Base-by-base conservation (phyloP, 1,139 yeast species). In the Pneumocystis murina region DNA sequence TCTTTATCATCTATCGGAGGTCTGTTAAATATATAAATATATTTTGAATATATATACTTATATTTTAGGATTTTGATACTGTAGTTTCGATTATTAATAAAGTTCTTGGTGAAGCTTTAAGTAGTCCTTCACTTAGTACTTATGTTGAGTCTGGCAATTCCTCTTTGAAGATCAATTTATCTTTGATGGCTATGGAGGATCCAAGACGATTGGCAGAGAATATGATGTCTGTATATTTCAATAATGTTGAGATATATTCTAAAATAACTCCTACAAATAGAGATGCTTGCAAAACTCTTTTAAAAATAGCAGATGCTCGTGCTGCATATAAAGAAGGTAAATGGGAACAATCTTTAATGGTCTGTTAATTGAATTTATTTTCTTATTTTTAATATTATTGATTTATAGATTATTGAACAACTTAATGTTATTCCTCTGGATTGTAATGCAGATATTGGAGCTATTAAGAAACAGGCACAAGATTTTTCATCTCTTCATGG, bases 1-100 rank as follows among this genome's bases (percentile, higher is more conserved):
- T 64, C 78, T 92, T 65, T 92, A 88, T 72, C 96, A 91, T 75
- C 80, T 91, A 67, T 83, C 96, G 64, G 94, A 88, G 39, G 60
- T 58, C 20, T 58, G 59, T 30, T 30, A 57, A n/a, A 38, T 28
- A 17, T 16, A 12, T 33, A 14, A 4, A 20, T 38, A 24, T 38
- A 17, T 24, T 12, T 30, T 28, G 17, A 48, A 48, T 24, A 48
- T 48, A 12, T 48, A 48, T 48, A 20, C 7, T 28, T 24, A 28
- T 58, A 2, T 12, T 38, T 30, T 58, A 58, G 74, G 96, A 91
- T 70, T 87, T 86, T 73, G 87, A 87, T 71, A 85, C 88, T 38
- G 97, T 89, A n/a, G 82, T 91, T 16, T 74, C 81, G 0, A 81
- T 89, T 66, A 82, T 91, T 67, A 91, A 89, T 75, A 82, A 83